Evolutionary conservation across 345 rosid species (phyloP).

Genomic region (Anacardium occidentale): DNA sequence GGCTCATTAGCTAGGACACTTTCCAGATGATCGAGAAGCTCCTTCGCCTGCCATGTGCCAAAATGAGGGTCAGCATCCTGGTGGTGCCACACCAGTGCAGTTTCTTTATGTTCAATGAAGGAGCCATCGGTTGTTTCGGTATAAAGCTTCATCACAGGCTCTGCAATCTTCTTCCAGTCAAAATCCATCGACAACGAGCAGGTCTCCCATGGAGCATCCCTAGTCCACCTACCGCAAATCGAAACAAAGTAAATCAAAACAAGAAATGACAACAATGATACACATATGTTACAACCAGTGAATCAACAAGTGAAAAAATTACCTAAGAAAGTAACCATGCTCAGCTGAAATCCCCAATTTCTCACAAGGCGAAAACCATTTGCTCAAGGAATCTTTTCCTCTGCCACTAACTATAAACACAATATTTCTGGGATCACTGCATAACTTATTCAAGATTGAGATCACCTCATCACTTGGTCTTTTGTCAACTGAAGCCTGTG

Average conservation of each 20-base stretch:
- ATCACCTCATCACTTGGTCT: conserved; percentile 56
- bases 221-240: conserved; percentile 49
- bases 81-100: conserved; percentile 86
- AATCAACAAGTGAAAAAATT: conserved; percentile 12
- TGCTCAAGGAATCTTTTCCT: conserved; percentile 64
- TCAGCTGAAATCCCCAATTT: conserved; percentile 80
- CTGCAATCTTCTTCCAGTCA: conserved; percentile 64
- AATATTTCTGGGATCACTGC: conserved; percentile 64
- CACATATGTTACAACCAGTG: not conserved
- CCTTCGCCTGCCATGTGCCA: conserved; percentile 76
- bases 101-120: conserved; percentile 70
- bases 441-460: conserved; percentile 52
- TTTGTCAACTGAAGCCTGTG: conserved; percentile 48
- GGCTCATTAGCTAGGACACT: conserved; percentile 83
- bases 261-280: not conserved
- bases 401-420: conserved; percentile 87
- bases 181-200: conserved; percentile 37
- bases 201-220: conserved; percentile 58
- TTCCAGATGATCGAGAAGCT: conserved; percentile 85
- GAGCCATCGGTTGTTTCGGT: conserved; percentile 84
- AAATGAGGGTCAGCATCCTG: conserved; percentile 70
- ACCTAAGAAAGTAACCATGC: conserved; percentile 83
- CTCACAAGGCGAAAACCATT: conserved; percentile 68
- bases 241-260: not conserved
- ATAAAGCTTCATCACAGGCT: conserved; percentile 78